phyloP scores from a whole-genome alignment of 495 filamentous ascomycete species.

The Podospora bellae-mahoneyi region DNA sequence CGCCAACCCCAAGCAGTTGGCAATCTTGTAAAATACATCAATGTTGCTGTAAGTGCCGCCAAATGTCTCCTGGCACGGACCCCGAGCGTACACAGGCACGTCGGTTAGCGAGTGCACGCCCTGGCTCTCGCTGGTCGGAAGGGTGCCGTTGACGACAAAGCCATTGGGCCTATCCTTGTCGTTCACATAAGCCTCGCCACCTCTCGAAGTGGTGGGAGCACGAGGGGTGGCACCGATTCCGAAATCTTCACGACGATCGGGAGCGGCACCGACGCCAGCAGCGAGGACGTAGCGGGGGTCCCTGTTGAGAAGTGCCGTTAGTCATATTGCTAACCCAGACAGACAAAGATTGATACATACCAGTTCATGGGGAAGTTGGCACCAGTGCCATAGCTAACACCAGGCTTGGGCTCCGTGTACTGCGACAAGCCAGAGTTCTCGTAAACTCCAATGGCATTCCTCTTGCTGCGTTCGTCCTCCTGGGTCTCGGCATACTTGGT shows the following conservation, averaged over 20 bases:
- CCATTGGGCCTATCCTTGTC: constrained; percentile 60
- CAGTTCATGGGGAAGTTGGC: constrained; percentile 69
- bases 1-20: constrained; percentile 61
- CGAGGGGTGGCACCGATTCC: constrained; percentile 57
- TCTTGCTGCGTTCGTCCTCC: constrained; percentile 58
- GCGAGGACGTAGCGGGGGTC: constrained; percentile 72
- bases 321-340: constrained; percentile 42
- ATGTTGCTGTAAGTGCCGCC: constrained; percentile 64
- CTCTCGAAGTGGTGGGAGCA: constrained; percentile 47
- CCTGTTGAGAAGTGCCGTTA: constrained; percentile 49
- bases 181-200: constrained; percentile 55
- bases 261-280: constrained; percentile 58
- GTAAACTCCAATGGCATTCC: constrained; percentile 65
- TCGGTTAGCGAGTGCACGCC: constrained; percentile 74
- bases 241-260: constrained; percentile 66
- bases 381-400: constrained; percentile 57
- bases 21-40: constrained; percentile 71
- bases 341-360: constrained; percentile 67
- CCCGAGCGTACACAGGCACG: constrained; percentile 68
- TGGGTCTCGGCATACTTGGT: constrained; percentile 60
- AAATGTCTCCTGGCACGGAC: constrained; percentile 69
- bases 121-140: constrained; percentile 52
- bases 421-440: constrained; percentile 63
- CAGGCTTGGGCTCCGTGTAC: constrained; percentile 48
- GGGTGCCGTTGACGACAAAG: constrained; percentile 65